Conservation (phyloP, 75 land plant species). For the Selaginella tamariscina region DNA sequence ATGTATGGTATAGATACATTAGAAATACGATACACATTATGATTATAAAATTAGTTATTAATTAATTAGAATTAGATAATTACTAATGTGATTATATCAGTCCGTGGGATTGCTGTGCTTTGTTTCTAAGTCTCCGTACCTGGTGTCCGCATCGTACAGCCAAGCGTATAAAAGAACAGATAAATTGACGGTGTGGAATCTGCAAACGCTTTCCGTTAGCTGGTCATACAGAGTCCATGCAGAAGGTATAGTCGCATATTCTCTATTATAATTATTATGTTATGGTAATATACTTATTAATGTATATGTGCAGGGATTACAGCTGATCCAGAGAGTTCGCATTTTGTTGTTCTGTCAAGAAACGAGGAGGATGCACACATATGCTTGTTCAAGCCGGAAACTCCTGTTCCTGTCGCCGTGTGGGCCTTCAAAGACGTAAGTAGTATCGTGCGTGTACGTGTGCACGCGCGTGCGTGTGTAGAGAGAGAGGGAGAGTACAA, state of each 20-base stretch:
- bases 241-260: slow-evolving; percentile 35
- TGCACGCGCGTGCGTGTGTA: too few relatives aligned
- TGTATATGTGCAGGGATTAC: slow-evolving; percentile 38
- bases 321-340: slow-evolving; percentile 25
- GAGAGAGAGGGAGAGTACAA: too few relatives aligned
- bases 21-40: too few relatives aligned
- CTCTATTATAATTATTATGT: not conserved
- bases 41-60: not conserved
- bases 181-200: slow-evolving; percentile 58
- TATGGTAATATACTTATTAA: not conserved
- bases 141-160: slow-evolving; percentile 53
- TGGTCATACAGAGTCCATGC: slow-evolving; percentile 63
- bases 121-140: slow-evolving; percentile 48
- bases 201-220: slow-evolving; percentile 42
- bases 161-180: too few relatives aligned
- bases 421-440: slow-evolving; percentile 68
- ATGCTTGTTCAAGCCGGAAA: slow-evolving; percentile 34
- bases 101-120: slow-evolving; percentile 30
- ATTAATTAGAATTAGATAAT: not conserved
- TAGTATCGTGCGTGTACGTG: too few relatives aligned
- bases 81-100: not conserved
- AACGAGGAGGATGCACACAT: slow-evolving; percentile 24
- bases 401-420: slow-evolving; percentile 48
- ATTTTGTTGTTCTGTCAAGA: slow-evolving; percentile 51
- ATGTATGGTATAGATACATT: too few relatives aligned